Percentiles rank a stretch among this genome's conserved stretches.
These are phyloP conservation scores for Circinella umbellata DNA, from an alignment of 371 early-diverging fungal species.

Conservation along the genomic window DNA sequence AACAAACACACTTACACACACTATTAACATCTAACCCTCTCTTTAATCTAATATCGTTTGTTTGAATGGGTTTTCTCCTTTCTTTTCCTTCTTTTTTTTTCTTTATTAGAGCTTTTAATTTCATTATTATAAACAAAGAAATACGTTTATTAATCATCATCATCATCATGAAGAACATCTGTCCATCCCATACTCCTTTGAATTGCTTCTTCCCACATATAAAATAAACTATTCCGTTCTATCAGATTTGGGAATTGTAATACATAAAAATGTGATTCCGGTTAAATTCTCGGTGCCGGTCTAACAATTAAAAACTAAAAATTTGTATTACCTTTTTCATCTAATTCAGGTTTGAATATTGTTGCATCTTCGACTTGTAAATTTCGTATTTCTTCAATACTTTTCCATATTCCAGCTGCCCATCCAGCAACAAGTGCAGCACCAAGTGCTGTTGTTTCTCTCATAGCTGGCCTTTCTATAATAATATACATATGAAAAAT, in stretches of 20 bases:
- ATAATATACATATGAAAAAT: conserved; percentile 6
- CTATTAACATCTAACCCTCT: neutral
- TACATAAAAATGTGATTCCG: too few species aligned
- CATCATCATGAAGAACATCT: conserved; percentile 14
- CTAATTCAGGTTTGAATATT: conserved; percentile 51
- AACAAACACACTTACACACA: neutral
- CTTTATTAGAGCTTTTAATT: conserved; percentile 6
- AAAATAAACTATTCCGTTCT: conserved; percentile 13
- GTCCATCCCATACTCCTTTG: conserved; percentile 32
- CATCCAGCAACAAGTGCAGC: conserved; percentile 94
- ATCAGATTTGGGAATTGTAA: neutral
- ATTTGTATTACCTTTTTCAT: conserved; percentile 36
- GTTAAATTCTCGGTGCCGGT: too few species aligned
- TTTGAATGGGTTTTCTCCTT: neutral
- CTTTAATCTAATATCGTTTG: conserved; percentile 2
- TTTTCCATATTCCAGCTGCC: conserved; percentile 78
- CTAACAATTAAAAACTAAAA: neutral
- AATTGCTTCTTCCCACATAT: conserved; percentile 26
- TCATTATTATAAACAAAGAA: conserved; percentile 1
- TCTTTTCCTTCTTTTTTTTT: neutral
- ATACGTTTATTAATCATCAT: conserved; percentile 9
- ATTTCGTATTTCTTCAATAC: conserved; percentile 38
- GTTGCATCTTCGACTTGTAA: conserved; percentile 36
- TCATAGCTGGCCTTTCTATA: conserved; percentile 85
- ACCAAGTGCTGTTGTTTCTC: conserved; percentile 92